Base-by-base conservation (phyloP, 129 eudicot species). In the Chrysanthemum makinoi region DNA sequence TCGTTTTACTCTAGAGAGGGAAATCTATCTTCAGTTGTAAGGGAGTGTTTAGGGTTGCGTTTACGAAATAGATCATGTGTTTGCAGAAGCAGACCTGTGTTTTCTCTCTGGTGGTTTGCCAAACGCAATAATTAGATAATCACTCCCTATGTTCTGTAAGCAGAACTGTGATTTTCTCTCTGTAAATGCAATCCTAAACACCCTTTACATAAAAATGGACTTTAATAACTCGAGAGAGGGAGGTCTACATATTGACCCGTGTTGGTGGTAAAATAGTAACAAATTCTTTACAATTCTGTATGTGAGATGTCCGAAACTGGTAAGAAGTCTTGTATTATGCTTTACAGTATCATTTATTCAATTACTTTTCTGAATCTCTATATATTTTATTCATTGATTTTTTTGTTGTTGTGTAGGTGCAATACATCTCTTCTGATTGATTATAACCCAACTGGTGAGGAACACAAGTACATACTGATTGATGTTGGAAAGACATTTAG, bases 401-500 rank as follows among this genome's bases (percentile, higher is more conserved):
- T 57, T 9, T 19, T 9, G 11, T 17, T 57, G 62, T 17, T 58
- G 24, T 62, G 65, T 77, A 89, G 99, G 96, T 88, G 97, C 85
- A 94, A 94, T 83, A 94, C 99, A 59, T 94, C 99, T 66, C 90
- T 94, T 75, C 83, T 94, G 35, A 87, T 94, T 76, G 99, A 94
- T 78, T 94, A 87, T 81, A 79, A 81, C 58, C 80, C 54, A 46
- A 78, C 70, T 69, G 90, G 51, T 19, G 89, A 85, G 55, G 86
- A 90, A 17, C 99, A 94, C 61, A 87, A 85, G 66, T 94, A 94
- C 85, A 87, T 94, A 82, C 65, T 94, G 82, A 88, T 94, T 44
- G 99, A 94, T 84, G 93, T 82, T 56, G 99, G 99, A 68, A 94
- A 94, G 91, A 89, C 99, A 44, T 94, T 94, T 68, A 75, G 99